A percentile compares a stretch with the other conserved stretches of the same genome.
Conservation (phyloP, 2,329 filamentous ascomycete genomes). For the Aspergillus pseudoglaucus region DNA sequence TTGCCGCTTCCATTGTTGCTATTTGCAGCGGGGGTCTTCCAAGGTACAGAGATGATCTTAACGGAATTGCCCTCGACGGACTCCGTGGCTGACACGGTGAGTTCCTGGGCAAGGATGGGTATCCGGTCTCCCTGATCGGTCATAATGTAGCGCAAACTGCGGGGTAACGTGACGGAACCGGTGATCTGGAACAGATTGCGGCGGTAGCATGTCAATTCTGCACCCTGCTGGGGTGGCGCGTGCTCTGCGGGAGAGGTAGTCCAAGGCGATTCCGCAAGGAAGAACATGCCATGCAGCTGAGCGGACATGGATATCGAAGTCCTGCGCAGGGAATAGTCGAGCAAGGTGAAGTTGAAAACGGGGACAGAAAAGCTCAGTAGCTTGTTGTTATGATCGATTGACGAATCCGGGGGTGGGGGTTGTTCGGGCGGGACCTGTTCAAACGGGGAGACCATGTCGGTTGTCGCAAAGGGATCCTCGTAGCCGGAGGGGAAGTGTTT, state of each 20-base stretch:
- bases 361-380: slow-evolving; percentile 67
- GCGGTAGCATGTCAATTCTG: slow-evolving; percentile 88
- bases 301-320: slow-evolving; percentile 54
- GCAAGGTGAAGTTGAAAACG: slow-evolving; percentile 53
- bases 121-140: slow-evolving; percentile 79
- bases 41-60: slow-evolving; percentile 92
- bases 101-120: slow-evolving; percentile 73
- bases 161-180: slow-evolving; percentile 74
- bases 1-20: slow-evolving; percentile 45
- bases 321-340: slow-evolving; percentile 53
- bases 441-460: slow-evolving; percentile 42
- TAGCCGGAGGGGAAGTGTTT: slow-evolving; percentile 46
- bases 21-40: slow-evolving; percentile 85
- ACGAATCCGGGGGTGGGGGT: slow-evolving; percentile 49
- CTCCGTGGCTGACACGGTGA: slow-evolving; percentile 86
- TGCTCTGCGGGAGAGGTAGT: slow-evolving; percentile 50
- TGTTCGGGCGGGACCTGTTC: slow-evolving; percentile 40
- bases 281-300: slow-evolving; percentile 64
- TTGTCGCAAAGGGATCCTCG: slow-evolving; percentile 44
- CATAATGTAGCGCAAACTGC: slow-evolving; percentile 71
- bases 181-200: slow-evolving; percentile 95
- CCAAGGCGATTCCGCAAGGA: slow-evolving; percentile 59
- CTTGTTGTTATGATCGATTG: slow-evolving; percentile 61
- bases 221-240: slow-evolving; percentile 46
- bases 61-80: slow-evolving; percentile 89